These are phyloP conservation scores for Graphiopsis chlorocephala DNA, from an alignment of 2,329 filamentous ascomycete species.

Conservation along the genomic window DNA sequence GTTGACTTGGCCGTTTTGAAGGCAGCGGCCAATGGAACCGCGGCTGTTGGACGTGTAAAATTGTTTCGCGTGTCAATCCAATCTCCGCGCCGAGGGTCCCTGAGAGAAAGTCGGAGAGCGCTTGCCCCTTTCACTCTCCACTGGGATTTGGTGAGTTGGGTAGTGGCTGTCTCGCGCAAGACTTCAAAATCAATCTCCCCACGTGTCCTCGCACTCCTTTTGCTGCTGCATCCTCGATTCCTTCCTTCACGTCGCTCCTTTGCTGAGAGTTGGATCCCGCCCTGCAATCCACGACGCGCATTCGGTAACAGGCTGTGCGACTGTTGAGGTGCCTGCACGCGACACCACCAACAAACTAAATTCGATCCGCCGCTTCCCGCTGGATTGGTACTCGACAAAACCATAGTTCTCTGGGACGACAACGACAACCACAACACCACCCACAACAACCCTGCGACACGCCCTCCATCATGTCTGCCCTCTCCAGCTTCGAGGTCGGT, in stretches of 20 bases:
- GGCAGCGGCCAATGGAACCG: conserved; percentile 6
- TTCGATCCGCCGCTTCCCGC: conserved; percentile 15
- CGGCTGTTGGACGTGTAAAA: conserved; percentile 13
- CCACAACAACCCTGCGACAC: background rate
- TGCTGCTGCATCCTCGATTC: conserved; percentile 9
- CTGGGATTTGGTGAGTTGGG: background rate
- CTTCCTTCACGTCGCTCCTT: conserved; percentile 8
- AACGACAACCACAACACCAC: background rate
- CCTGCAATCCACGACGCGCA: conserved; percentile 7
- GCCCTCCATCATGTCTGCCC: conserved; percentile 45
- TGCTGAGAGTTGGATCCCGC: background rate
- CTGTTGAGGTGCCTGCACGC: conserved; percentile 13
- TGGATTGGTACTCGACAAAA: background rate
- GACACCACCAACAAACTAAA: background rate
- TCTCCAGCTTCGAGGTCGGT: conserved; percentile 53
- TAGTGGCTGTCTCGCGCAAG: background rate
- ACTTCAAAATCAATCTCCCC: conserved; percentile 9
- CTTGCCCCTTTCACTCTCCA: conserved; percentile 11
- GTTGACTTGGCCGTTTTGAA: background rate
- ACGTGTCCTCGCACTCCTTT: conserved; percentile 15
- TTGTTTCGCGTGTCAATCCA: conserved; percentile 14
- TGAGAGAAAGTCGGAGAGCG: conserved; percentile 8
- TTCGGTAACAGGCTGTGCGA: conserved; percentile 10
- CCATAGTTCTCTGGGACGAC: background rate
- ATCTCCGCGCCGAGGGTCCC: conserved; percentile 16